Evolutionary conservation across 441 rosid genomes (phyloP), one percentile per base, ranked within the genome.

Genomic region (Brassica hybrid): DNA sequence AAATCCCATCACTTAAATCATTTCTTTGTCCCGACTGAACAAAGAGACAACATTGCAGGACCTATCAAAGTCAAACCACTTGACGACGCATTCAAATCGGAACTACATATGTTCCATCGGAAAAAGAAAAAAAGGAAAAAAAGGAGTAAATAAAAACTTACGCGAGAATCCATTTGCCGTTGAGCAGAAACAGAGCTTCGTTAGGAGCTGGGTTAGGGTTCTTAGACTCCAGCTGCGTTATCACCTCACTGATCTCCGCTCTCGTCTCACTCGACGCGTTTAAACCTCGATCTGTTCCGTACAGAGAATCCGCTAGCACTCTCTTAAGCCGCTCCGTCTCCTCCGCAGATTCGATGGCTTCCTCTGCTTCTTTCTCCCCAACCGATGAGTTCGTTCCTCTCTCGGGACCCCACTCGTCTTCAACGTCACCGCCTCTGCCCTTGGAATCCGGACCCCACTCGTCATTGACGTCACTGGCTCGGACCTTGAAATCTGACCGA

Each of bases 111-210:
- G 6, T 30, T 30, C 34, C 34, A 30, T 30, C 34, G 34, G 34
- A 30, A 30, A 30, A 30, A 30, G 1, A 34, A 34, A 34, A 7
- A 34, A 34, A 34, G 6, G 9, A 1, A 45, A 12, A 45, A 45
- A 45, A 13, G 52, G 52, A 14, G 58, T 14, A 7, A 18, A 25
- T 13, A 25, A 2, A 13, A 12, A 77, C 95, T 86, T 88, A 95
- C 99, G 85, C 91, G 30, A 95, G 97, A 79, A 91, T 88, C 99
- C 99, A 95, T 80, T 93, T 95, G 70, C 94, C 99, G 67, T 95
- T 89, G 85, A 95, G 95, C 56, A 88, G 84, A 80, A 87, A 43
- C 80, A 95, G 76, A 56, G 98, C 96, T 32, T 93, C 92, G 34
- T 91, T 95, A 0, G 99, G 98, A 0, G 90, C 90, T 0, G 98